Evolutionary conservation across 1,139 yeast genomes (phyloP).

Genomic region (Kodamaea sp.): DNA sequence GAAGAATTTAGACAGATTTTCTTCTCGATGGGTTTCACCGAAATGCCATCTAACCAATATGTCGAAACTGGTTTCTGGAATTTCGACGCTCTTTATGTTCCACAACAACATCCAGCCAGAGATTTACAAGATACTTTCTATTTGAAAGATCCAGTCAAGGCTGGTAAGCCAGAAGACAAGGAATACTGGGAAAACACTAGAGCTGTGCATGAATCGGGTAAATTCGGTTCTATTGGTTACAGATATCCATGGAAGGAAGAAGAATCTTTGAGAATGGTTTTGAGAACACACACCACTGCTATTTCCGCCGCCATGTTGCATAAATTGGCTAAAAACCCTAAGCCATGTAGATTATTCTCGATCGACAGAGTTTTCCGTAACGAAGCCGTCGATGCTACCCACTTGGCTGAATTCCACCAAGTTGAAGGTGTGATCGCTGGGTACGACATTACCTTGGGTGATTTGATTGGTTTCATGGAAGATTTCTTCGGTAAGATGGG

Average conservation of each 20-base stretch:
- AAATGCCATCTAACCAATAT: conserved; percentile 97
- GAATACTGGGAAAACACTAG: conserved; percentile 74
- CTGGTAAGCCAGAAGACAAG: conserved; percentile 78
- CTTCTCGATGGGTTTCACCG: conserved; percentile 96
- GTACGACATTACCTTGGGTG: conserved; percentile 90
- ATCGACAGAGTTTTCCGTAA: conserved; percentile 98
- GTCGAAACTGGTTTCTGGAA: conserved; percentile 99
- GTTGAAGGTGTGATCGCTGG: conserved; percentile 99
- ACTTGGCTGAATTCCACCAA: conserved; percentile 98
- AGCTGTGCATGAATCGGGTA: conserved; percentile 84
- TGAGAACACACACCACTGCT: conserved; percentile 97
- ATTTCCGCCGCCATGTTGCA: conserved; percentile 86
- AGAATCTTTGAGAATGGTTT: conserved; percentile 85
- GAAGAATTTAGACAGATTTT: conserved; percentile 97
- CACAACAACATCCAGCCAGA: conserved; percentile 99
- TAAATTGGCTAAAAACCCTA: conserved; percentile 82
- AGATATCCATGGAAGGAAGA: conserved; percentile 95
- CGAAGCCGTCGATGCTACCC: conserved; percentile 99
- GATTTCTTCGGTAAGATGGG: conserved; percentile 97
- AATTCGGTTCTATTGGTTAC: conserved; percentile 93
- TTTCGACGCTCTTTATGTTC: conserved; percentile 91
- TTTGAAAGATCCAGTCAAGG: conserved; percentile 83
- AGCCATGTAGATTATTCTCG: conserved; percentile 88
- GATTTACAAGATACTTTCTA: conserved; percentile 98
- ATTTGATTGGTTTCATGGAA: conserved; percentile 97